A percentile compares a stretch with the other conserved stretches of the same genome.
Conservation (phyloP, 306 rosid genomes). For the Rosa multiflora region DNA sequence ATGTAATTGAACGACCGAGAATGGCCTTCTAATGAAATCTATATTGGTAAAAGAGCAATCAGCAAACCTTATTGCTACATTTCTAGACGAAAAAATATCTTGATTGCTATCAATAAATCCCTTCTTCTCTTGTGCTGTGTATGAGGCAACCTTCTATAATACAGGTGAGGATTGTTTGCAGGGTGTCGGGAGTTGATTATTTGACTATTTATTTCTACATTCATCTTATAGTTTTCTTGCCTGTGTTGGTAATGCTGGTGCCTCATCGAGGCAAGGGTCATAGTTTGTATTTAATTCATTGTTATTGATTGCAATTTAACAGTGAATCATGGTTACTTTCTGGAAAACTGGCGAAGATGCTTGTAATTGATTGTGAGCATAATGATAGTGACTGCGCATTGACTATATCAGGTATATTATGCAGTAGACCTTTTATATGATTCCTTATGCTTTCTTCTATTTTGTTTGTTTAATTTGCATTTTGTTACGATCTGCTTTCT, state of each 20-base stretch:
- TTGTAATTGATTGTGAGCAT: conserved; percentile 76
- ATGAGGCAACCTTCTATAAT: background rate
- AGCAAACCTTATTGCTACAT: background rate
- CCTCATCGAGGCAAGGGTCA: background rate
- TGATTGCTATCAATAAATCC: background rate
- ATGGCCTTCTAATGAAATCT: background rate
- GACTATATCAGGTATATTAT: conserved; percentile 62
- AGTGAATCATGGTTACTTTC: conserved; percentile 91
- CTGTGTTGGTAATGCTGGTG: background rate
- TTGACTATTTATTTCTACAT: background rate
- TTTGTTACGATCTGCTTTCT: conserved; percentile 8
- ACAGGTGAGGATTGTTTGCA: background rate
- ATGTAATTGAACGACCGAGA: background rate
- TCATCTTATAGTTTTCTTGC: background rate
- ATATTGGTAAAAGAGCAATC: background rate
- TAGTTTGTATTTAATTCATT: conserved; percentile 14
- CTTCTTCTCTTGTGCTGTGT: background rate
- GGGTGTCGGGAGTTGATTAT: background rate
- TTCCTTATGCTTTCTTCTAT: conserved; percentile 16
- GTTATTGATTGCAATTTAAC: conserved; percentile 27
- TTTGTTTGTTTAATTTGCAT: background rate
- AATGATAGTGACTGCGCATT: conserved; percentile 60
- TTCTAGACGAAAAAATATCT: background rate
- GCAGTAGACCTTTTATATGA: background rate
- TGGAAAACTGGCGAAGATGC: conserved; percentile 77